Percentiles rank a stretch among this genome's conserved stretches.
phyloP scores from a whole-genome alignment of 2,329 filamentous ascomycete species.

The Annulohypoxylon truncatum region DNA sequence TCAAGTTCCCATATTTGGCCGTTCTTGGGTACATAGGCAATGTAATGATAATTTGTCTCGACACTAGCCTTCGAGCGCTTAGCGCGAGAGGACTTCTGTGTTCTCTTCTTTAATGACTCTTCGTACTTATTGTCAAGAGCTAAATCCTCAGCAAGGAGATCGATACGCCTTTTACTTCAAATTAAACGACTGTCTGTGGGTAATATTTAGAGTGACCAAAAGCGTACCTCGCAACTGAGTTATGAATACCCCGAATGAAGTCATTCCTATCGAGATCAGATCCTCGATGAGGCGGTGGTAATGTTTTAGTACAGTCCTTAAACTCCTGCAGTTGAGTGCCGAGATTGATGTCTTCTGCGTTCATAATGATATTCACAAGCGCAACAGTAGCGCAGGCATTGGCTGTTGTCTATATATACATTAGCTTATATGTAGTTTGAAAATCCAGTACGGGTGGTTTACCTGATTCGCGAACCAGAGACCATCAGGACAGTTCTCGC shows the following conservation, averaged over 20 bases:
- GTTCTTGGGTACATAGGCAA: constrained; percentile 84
- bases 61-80: constrained; percentile 56
- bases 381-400: constrained; percentile 95
- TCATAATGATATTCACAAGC: constrained; percentile 93
- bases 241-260: constrained; percentile 85
- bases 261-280: constrained; percentile 78
- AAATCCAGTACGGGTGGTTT: constrained; percentile 31
- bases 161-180: constrained; percentile 68
- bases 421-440: constrained; percentile 29
- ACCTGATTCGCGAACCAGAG: constrained; percentile 97
- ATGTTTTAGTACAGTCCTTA: constrained; percentile 74
- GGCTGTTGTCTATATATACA: constrained; percentile 70
- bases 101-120: constrained; percentile 52
- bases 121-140: constrained; percentile 68
- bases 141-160: constrained; percentile 79
- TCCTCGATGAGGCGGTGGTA: constrained; percentile 80
- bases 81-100: constrained; percentile 22
- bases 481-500: constrained; percentile 66
- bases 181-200: constrained; percentile 13
- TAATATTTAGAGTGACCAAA: neutral
- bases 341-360: constrained; percentile 73
- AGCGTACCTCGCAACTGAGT: constrained; percentile 80
- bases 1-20: constrained; percentile 88
- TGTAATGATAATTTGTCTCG: constrained; percentile 84
- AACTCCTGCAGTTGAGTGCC: constrained; percentile 78